A percentile compares a stretch with the other conserved stretches of the same genome.
These are phyloP conservation scores for Chrysanthemum seticuspe DNA, from an alignment of 129 eudicot genomes.

Conservation along the genomic window DNA sequence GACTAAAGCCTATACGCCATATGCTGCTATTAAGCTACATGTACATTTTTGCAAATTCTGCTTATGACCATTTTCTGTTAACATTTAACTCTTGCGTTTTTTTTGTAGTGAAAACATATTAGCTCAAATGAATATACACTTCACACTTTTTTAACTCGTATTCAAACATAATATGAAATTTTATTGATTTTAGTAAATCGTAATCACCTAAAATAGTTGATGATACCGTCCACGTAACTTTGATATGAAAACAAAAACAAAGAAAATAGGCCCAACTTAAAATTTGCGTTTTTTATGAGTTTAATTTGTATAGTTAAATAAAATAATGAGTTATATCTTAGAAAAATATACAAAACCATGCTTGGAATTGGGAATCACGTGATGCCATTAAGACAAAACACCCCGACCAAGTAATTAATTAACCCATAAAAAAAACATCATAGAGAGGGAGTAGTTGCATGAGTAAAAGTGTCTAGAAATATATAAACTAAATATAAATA, in stretches of 20 bases:
- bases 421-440: slow-evolving; percentile 45
- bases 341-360: slow-evolving; percentile 54
- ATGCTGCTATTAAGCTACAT: no score
- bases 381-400: slow-evolving; percentile 96
- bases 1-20: no score
- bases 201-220: no score
- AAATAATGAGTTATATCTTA: slow-evolving; percentile 18
- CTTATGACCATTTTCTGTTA: no score
- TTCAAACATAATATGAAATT: no score
- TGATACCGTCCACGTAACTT: no score
- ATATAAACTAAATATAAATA: slow-evolving; percentile 17
- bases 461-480: slow-evolving; percentile 23
- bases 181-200: no score
- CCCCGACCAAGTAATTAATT: slow-evolving; percentile 92
- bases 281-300: not conserved
- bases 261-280: slow-evolving; percentile 12
- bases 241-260: not conserved
- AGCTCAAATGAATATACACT: no score
- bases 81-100: no score
- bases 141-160: no score
- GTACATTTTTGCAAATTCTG: no score
- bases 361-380: slow-evolving; percentile 98
- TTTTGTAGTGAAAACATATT: no score
- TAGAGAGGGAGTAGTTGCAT: slow-evolving; percentile 27
- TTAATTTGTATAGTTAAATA: not conserved